Base-by-base conservation (phyloP, 2,329 filamentous ascomycete genomes). In the Amylocarpus encephaloides region DNA sequence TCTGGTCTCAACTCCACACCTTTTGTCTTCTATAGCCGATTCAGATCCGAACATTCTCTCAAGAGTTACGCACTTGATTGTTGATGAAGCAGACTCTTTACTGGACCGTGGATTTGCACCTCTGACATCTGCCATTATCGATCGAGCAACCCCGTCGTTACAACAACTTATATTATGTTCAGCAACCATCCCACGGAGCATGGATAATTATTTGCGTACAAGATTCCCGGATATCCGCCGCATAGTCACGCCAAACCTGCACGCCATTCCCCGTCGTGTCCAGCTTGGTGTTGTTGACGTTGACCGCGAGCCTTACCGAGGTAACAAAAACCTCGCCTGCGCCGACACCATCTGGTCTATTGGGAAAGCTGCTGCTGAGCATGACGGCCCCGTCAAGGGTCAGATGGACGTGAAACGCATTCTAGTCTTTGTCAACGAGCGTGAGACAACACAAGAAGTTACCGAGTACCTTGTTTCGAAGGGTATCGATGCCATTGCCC, bases 71-170 rank as follows among this genome's bases (percentile, higher is more conserved):
- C 88, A 97, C 65, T 77, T 98, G 10, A 79, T 98, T 52, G 77
- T 95, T 43, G 94, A 98, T 66, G 94, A 98, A 73, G 94, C 94
- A 1, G 93, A 98, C 70, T 96, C 91, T 3, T 80, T 98, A 9
- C 80, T 98, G 59, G 94, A 98, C 70, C 86, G 90, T 51, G 94
- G 89, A 52, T 98, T 98, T 72, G 79, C 86, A 3, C 84, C 88
- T 1, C 83, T 85, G 19, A 97, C 93, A 0, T 86, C 81, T 10
- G 78, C 80, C 49, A 88, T 98, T 58, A 78, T 98, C 56, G 88
- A 95, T 63, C 85, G 86, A 51, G 80, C 85, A 1, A 78, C 82
- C 6, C 89, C 92, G 0, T 93, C 89, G 0, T 71, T 97, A 42
- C 81, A 88, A 64, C 88, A 95, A 66, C 76, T 98, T 19, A 77